phyloP scores from a whole-genome alignment of 179 eudicot genomes.

The Beta corolliflora region DNA sequence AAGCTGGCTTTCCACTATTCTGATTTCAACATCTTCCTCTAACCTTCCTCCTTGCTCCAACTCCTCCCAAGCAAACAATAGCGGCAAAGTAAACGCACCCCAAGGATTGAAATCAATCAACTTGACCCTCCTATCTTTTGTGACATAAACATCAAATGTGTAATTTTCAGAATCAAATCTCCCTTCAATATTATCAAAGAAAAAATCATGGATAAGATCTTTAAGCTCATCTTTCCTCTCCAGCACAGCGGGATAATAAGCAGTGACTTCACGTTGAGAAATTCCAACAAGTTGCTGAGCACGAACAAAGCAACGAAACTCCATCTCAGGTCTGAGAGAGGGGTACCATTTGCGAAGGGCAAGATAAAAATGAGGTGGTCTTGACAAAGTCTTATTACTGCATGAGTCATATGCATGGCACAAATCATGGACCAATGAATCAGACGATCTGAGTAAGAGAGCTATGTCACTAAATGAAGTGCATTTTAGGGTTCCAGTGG shows the following conservation, averaged over 20 bases:
- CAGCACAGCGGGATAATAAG: constrained; percentile 60
- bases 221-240: constrained; percentile 53
- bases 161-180: constrained; percentile 66
- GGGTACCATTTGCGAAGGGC: constrained; percentile 93
- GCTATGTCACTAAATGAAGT: constrained; percentile 80
- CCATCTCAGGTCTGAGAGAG: constrained; percentile 78
- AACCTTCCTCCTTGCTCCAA: constrained; percentile 38
- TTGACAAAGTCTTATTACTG: constrained; percentile 50
- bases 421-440: constrained; percentile 74
- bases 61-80: constrained; percentile 87
- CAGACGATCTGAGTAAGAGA: constrained; percentile 75
- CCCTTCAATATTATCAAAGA: constrained; percentile 45
- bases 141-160: constrained; percentile 85
- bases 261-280: constrained; percentile 89
- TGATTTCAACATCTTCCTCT: constrained; percentile 48
- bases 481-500: constrained; percentile 76
- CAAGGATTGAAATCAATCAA: constrained; percentile 91
- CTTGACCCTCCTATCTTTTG: constrained; percentile 57
- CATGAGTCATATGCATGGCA: constrained; percentile 88
- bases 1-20: constrained; percentile 67
- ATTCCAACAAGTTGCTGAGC: constrained; percentile 53
- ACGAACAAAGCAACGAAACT: constrained; percentile 82
- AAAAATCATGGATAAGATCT: constrained; percentile 52
- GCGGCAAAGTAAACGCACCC: constrained; percentile 75
- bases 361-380: constrained; percentile 66